These are phyloP conservation scores for Paramecium bursaria DNA, from an alignment of 73 alveolate genomes.

Conservation along the genomic window DNA sequence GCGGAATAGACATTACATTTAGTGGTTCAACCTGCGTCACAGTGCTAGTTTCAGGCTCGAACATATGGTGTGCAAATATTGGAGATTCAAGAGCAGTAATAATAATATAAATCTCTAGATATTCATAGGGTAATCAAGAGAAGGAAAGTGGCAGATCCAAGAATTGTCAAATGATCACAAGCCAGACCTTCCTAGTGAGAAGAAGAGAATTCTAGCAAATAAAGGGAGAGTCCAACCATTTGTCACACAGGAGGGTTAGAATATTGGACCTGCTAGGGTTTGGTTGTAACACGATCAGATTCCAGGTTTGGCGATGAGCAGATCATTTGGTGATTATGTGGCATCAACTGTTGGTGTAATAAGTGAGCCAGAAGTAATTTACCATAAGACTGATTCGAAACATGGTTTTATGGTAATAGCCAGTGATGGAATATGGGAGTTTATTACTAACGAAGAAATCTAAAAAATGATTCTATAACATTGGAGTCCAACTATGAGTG, in stretches of 20 bases:
- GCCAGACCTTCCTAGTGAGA: conserved; percentile 86
- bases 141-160: conserved; percentile 63
- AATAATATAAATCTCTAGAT: conserved; percentile 67
- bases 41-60: conserved; percentile 67
- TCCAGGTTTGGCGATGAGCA: conserved; percentile 98
- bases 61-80: conserved; percentile 73
- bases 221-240: conserved; percentile 91
- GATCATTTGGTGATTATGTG: conserved; percentile 94
- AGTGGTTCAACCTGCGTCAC: conserved; percentile 74
- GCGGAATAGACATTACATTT: conserved; percentile 72
- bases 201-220: conserved; percentile 78
- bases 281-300: conserved; percentile 91
- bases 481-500: conserved; percentile 57
- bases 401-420: conserved; percentile 90
- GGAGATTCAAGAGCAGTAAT: conserved; percentile 81
- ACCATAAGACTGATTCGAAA: conserved; percentile 72
- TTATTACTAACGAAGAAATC: conserved; percentile 86
- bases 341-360: conserved; percentile 93
- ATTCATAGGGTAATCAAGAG: conserved; percentile 46
- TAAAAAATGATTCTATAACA: conserved; percentile 71
- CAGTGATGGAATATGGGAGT: conserved; percentile 97
- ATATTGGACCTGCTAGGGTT: conserved; percentile 94
- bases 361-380: conserved; percentile 87
- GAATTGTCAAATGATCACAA: conserved; percentile 88
- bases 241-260: conserved; percentile 74